Base-by-base conservation (phyloP, 192 early-diverging fungal species). In the Backusella morwellensis region DNA sequence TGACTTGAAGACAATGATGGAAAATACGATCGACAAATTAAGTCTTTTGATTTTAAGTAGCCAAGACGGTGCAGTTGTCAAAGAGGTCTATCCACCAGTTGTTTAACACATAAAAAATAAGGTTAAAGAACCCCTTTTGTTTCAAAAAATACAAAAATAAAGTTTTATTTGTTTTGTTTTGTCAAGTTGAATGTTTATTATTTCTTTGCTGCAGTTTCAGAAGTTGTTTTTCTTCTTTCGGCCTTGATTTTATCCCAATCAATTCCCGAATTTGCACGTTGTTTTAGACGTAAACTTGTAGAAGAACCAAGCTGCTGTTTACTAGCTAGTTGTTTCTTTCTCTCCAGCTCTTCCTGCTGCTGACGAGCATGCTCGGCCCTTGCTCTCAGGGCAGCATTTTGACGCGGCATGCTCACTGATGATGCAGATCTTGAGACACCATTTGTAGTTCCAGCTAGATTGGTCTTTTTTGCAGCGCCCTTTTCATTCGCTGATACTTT, bases 51-150 rank as follows among this genome's bases (percentile, higher is more conserved):
- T 81, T n/a, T 26, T 34, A 6, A 77, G 75, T 73, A 38, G 35
- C 8, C 35, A 77, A 26, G 56, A 69, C 21, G 80, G 80, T 68
- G 56, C 73, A 11, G 76, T 81, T 6, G 80, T 81, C 12, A 77
- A 77, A 52, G 80, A 81, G 69, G 76, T 69, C 9, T 68, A 35
- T 5, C 75, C 80, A 32, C 80, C 80, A n/a, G 12, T 77, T 6
- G 40, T 29, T 35, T 68, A 68, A 35, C 19, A 68, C 19, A 29
- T 29, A 67, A 7, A 23, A 56, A 26, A 12, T 52, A 52, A 52
- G 50, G 17, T 23, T 26, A 9, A 9, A 26, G 1, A 59, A 59
- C 0, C n/a, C 9, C 23, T 26, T 26, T 23, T 59, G 54, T 23
- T 26, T 26, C 54, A 63, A 63, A 29, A 63, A 21, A 50, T 50